phyloP scores from a whole-genome alignment of 441 rosid species.

The Cnidoscolus chayamansa region DNA sequence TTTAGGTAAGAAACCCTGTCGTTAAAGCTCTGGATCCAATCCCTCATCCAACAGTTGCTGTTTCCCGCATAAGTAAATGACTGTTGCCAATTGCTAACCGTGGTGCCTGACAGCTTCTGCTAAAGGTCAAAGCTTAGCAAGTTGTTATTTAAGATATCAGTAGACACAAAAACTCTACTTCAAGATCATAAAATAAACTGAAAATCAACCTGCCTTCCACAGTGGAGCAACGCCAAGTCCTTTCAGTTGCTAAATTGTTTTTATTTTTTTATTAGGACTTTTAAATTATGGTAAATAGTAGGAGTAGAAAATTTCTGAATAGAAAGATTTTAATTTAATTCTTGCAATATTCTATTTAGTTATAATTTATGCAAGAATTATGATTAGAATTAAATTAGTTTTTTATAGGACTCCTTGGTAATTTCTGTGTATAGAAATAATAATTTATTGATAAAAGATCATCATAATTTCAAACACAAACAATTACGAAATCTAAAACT shows the following conservation, averaged over 20 bases:
- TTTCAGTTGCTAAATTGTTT: not conserved
- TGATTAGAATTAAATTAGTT: too few species aligned
- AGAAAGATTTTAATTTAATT: too few species aligned
- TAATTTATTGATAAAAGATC: too few species aligned
- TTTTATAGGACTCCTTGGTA: too few species aligned
- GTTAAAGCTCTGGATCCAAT: not conserved
- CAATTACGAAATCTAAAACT: too few species aligned
- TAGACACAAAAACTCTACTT: not conserved
- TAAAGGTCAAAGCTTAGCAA: conserved; percentile 5
- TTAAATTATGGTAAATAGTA: too few species aligned
- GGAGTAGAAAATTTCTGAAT: too few species aligned
- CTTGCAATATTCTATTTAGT: too few species aligned
- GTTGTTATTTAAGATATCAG: not conserved
- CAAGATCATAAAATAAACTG: not conserved
- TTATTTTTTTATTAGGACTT: too few species aligned
- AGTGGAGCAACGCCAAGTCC: not conserved
- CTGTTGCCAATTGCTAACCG: not conserved
- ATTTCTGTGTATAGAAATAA: too few species aligned
- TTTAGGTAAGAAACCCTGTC: not conserved
- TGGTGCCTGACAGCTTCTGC: conserved; percentile 2
- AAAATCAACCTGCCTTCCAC: not conserved
- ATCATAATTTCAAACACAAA: too few species aligned
- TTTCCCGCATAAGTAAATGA: not conserved
- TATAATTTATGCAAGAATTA: too few species aligned
- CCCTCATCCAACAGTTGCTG: not conserved